These are phyloP conservation scores for Talaromyces verruculosus DNA, from an alignment of 2,329 filamentous ascomycete species.

Conservation along the genomic window DNA sequence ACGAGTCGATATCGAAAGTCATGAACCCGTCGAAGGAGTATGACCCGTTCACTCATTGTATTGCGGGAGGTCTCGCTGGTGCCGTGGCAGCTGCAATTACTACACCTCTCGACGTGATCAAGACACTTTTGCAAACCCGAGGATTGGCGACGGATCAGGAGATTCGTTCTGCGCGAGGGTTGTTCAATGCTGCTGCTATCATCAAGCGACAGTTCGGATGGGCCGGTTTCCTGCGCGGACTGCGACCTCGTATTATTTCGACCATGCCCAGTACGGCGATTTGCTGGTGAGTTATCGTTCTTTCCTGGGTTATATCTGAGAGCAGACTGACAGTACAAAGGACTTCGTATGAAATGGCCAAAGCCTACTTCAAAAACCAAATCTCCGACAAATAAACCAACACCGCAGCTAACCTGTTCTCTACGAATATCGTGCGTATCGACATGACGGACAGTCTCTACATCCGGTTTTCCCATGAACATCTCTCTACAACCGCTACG, in stretches of 20 bases:
- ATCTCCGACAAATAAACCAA: conserved; percentile 25
- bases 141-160: conserved; percentile 79
- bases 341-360: conserved; percentile 67
- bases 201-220: conserved; percentile 82
- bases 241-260: conserved; percentile 86
- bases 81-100: conserved; percentile 91
- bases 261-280: conserved; percentile 99
- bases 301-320: neutral
- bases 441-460: neutral
- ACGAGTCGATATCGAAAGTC: conserved; percentile 90
- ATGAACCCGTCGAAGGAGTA: conserved; percentile 81
- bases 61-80: conserved; percentile 87
- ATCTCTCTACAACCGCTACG: neutral
- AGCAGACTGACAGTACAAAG: conserved; percentile 33
- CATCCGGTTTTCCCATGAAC: neutral
- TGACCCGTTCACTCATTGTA: conserved; percentile 89
- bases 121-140: conserved; percentile 92
- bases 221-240: conserved; percentile 86
- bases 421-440: neutral
- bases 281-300: conserved; percentile 69
- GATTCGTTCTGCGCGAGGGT: conserved; percentile 78
- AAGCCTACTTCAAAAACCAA: conserved; percentile 62
- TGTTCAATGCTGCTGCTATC: conserved; percentile 74
- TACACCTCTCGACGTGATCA: conserved; percentile 96
- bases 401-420: neutral